phyloP scores from a whole-genome alignment of 305 asterid species.

The Fraxinus velutina region DNA sequence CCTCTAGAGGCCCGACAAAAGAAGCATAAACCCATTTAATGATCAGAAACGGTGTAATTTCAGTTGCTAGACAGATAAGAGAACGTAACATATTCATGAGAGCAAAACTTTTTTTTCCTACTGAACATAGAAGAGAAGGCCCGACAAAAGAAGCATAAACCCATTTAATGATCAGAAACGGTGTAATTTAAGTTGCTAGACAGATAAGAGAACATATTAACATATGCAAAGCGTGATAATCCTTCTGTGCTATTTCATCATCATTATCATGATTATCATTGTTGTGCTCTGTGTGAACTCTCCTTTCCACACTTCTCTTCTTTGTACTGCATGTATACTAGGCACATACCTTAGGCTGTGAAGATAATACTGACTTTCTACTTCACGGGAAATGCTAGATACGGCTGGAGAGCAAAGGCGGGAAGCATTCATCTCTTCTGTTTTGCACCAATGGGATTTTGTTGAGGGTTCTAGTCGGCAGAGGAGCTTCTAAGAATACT shows the following conservation, averaged over 20 bases:
- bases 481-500: constrained; percentile 36
- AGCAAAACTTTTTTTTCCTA: neutral
- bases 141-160: neutral
- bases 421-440: constrained; percentile 76
- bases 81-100: neutral
- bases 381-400: constrained; percentile 50
- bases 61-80: neutral
- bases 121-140: neutral
- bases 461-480: constrained; percentile 65
- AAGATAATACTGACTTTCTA: constrained; percentile 14
- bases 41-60: neutral
- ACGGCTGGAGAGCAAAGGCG: constrained; percentile 89
- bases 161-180: neutral
- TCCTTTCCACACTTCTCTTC: constrained; percentile 2
- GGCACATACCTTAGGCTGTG: constrained; percentile 6
- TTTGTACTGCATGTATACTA: constrained; percentile 14
- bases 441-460: constrained; percentile 93
- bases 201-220: neutral
- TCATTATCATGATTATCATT: neutral
- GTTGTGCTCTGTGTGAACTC: neutral
- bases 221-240: neutral
- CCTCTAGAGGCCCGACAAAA: neutral
- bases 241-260: neutral
- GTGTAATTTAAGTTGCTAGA: neutral
- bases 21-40: neutral